Percentiles rank a stretch among this genome's conserved stretches.
Evolutionary conservation across 148 eudicot species (phyloP).

Genomic region (Bassia scoparia): DNA sequence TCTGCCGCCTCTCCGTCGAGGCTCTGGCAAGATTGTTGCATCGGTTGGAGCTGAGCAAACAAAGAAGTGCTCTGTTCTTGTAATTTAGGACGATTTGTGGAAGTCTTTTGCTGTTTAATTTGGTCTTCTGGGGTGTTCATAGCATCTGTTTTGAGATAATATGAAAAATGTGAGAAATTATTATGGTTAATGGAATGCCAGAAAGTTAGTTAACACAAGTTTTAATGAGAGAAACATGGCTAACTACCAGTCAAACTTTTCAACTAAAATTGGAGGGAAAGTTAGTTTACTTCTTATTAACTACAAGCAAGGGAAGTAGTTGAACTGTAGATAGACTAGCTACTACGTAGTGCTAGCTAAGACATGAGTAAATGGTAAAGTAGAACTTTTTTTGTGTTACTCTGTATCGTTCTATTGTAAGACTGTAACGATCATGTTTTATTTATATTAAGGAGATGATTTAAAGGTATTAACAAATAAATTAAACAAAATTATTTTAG

Average conservation of each 20-base stretch:
- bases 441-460: too few relatives aligned
- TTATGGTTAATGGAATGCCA: background rate
- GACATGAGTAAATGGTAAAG: too few relatives aligned
- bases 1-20: conserved; percentile 17
- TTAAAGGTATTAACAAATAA: too few relatives aligned
- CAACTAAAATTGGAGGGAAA: conserved; percentile 12
- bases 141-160: conserved; percentile 9
- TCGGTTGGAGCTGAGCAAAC: conserved; percentile 29
- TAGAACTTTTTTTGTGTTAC: too few relatives aligned
- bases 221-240: background rate
- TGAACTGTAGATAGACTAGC: too few relatives aligned
- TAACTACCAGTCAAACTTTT: conserved; percentile 34
- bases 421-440: too few relatives aligned
- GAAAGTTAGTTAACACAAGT: background rate
- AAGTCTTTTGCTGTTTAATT: conserved; percentile 4
- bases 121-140: conserved; percentile 24
- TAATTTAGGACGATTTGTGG: conserved; percentile 13
- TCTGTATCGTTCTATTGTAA: too few relatives aligned
- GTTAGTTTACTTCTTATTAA: too few relatives aligned
- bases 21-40: conserved; percentile 25
- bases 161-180: background rate
- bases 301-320: too few relatives aligned
- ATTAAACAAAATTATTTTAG: too few relatives aligned
- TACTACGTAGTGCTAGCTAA: too few relatives aligned
- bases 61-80: conserved; percentile 23